phyloP scores from a whole-genome alignment of 345 rosid genomes.

The Pugionium cornutum region DNA sequence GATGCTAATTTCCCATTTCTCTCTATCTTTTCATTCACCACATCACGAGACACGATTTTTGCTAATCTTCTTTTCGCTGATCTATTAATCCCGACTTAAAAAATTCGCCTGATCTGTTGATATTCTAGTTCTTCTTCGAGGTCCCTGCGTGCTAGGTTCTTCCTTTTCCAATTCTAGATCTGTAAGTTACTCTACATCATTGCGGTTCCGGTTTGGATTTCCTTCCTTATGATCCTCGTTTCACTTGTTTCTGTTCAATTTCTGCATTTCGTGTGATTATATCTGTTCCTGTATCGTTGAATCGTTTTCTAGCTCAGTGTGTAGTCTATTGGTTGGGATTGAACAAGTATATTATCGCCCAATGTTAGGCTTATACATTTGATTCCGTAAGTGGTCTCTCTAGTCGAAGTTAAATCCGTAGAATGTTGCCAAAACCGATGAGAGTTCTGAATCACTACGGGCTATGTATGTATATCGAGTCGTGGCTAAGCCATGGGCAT shows the following conservation, averaged over 20 bases:
- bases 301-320: constrained; percentile 19
- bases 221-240: constrained; percentile 9
- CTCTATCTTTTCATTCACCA: background rate
- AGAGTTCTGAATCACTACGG: constrained; percentile 4
- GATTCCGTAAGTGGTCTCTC: background rate
- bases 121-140: constrained; percentile 25
- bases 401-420: background rate
- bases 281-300: constrained; percentile 11
- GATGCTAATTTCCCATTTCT: constrained; percentile 16
- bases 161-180: constrained; percentile 13
- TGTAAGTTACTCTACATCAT: constrained; percentile 22
- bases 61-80: background rate
- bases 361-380: constrained; percentile 15
- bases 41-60: too few species aligned
- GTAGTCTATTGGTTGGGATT: constrained; percentile 15
- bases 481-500: constrained; percentile 6
- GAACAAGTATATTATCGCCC: background rate
- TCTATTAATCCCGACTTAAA: constrained; percentile 11
- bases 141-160: constrained; percentile 10
- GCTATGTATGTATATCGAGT: constrained; percentile 1
- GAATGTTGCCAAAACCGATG: constrained; percentile 1
- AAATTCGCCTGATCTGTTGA: constrained; percentile 9
- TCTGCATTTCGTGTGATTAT: constrained; percentile 3
- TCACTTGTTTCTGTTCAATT: constrained; percentile 11
- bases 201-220: background rate